These are phyloP conservation scores for Halophytophthora batemanensis DNA, from an alignment of 352 stramenopile species.

Conservation along the genomic window DNA sequence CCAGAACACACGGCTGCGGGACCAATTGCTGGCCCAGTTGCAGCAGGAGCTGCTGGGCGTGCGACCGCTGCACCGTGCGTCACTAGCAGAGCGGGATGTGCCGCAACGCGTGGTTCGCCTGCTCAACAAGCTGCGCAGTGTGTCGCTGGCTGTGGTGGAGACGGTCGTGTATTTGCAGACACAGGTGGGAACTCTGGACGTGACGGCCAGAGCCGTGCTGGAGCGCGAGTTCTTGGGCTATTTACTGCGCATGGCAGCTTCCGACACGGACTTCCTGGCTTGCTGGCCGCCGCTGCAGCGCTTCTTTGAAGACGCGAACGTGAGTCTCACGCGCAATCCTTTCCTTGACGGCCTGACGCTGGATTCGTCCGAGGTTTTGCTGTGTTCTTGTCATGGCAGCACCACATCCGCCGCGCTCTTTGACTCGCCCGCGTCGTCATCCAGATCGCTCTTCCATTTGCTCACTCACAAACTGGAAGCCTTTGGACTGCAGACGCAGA, in stretches of 20 bases:
- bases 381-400: conserved; percentile 55
- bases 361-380: conserved; percentile 64
- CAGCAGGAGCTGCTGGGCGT: conserved; percentile 32
- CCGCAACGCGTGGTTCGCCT: conserved; percentile 37
- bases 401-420: conserved; percentile 20
- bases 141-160: conserved; percentile 65
- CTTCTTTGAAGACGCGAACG: conserved; percentile 44
- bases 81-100: conserved; percentile 23
- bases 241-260: conserved; percentile 42
- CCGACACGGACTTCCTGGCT: conserved; percentile 47
- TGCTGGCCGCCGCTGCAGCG: conserved; percentile 29
- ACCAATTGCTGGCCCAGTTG: conserved; percentile 42
- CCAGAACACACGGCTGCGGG: conserved; percentile 44
- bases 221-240: conserved; percentile 45
- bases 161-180: conserved; percentile 54
- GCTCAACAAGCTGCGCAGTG: conserved; percentile 55
- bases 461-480: conserved; percentile 49
- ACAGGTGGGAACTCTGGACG: conserved; percentile 14
- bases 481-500: conserved; percentile 42
- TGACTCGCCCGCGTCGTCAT: conserved; percentile 24
- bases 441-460: conserved; percentile 53
- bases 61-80: conserved; percentile 17
- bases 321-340: conserved; percentile 51
- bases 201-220: conserved; percentile 20
- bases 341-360: conserved; percentile 62